These are phyloP conservation scores for Metschnikowia hibisci DNA, from an alignment of 805 yeast species.

Conservation along the genomic window DNA sequence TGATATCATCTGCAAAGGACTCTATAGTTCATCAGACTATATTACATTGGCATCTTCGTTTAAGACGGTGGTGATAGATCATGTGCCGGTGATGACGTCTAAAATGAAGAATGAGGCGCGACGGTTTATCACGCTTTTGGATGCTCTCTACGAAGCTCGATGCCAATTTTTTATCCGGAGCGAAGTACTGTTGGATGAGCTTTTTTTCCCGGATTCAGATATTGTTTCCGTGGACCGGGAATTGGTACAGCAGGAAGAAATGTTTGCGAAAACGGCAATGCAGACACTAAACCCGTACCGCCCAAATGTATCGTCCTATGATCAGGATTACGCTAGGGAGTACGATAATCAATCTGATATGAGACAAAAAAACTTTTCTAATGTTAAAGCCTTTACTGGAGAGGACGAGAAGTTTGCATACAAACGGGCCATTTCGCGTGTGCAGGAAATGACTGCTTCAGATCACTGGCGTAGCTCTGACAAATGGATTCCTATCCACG, in stretches of 20 bases:
- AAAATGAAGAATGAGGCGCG: constrained; percentile 65
- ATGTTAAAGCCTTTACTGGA: constrained; percentile 60
- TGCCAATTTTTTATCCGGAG: constrained; percentile 55
- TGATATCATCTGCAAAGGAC: constrained; percentile 50
- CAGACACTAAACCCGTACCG: constrained; percentile 62
- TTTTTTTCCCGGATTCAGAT: constrained; percentile 56
- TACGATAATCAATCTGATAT: constrained; percentile 7
- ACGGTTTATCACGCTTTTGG: constrained; percentile 60
- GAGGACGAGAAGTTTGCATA: constrained; percentile 75
- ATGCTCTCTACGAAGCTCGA: constrained; percentile 65
- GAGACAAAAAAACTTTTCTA: constrained; percentile 32
- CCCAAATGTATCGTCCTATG: constrained; percentile 64
- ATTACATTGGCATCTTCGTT: constrained; percentile 61
- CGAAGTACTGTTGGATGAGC: constrained; percentile 45
- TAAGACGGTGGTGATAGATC: constrained; percentile 53
- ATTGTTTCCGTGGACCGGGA: constrained; percentile 31
- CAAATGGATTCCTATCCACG: constrained; percentile 55
- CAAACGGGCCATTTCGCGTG: constrained; percentile 64
- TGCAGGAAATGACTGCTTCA: constrained; percentile 56
- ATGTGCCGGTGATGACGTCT: constrained; percentile 56
- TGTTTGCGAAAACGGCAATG: constrained; percentile 60
- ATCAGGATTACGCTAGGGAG: constrained; percentile 38
- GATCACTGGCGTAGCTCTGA: constrained; percentile 45
- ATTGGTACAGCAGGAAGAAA: constrained; percentile 60
- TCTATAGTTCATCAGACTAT: constrained; percentile 64